Percentiles rank a stretch among this genome's conserved stretches.
These are phyloP conservation scores for Henckelia pumila DNA, from an alignment of 257 asterid genomes.

Conservation along the genomic window DNA sequence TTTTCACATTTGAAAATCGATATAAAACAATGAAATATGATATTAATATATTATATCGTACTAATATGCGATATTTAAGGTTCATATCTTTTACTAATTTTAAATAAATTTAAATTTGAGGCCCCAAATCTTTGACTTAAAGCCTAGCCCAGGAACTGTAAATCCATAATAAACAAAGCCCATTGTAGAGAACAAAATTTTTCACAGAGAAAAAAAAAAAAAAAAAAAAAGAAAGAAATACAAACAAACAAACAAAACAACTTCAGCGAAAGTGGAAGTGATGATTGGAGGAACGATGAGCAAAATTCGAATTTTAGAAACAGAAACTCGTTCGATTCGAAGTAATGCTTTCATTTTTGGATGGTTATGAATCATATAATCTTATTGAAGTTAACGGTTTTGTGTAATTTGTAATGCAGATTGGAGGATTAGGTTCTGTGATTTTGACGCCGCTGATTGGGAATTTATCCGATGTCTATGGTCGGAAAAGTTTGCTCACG, in stretches of 20 bases:
- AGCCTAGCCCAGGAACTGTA: background rate
- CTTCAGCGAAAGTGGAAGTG: background rate
- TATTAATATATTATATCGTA: too few species aligned
- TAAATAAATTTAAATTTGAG: too few species aligned
- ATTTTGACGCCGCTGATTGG: conserved; percentile 63
- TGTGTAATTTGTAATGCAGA: conserved; percentile 25
- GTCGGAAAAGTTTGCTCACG: conserved; percentile 50
- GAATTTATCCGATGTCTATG: conserved; percentile 49
- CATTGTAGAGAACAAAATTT: too few species aligned
- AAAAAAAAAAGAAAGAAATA: too few species aligned
- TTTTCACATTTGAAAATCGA: too few species aligned
- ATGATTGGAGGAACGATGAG: too few species aligned
- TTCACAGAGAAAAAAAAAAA: too few species aligned
- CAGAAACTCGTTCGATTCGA: background rate
- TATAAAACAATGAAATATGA: too few species aligned
- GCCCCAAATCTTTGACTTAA: background rate
- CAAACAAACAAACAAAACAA: too few species aligned
- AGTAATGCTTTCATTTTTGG: background rate
- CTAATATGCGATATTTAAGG: too few species aligned
- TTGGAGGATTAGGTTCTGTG: conserved; percentile 51
- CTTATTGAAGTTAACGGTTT: background rate
- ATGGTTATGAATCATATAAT: background rate
- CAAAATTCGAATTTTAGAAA: too few species aligned
- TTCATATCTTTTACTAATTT: too few species aligned
- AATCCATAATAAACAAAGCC: background rate